Conservation (phyloP, 2,329 filamentous ascomycete genomes). For the Anthostomella pinea region DNA sequence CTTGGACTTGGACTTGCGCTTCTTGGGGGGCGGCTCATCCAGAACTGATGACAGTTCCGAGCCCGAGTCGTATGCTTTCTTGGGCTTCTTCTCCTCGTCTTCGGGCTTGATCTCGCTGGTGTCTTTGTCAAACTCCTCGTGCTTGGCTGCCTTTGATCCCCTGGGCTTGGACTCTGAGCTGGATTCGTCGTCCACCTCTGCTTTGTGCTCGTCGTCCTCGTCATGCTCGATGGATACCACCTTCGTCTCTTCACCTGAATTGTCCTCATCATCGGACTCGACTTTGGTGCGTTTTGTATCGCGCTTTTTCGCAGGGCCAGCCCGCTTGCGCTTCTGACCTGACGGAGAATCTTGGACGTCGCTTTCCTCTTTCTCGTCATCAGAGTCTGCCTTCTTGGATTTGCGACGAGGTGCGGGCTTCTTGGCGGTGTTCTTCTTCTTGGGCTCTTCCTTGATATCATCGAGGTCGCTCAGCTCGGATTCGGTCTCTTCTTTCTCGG, state of each 20-base stretch:
- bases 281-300: conserved; percentile 21
- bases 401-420: conserved; percentile 22
- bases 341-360: conserved; percentile 16
- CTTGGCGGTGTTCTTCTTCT: conserved; percentile 22
- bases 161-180: conserved; percentile 5
- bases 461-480: conserved; percentile 28
- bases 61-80: conserved; percentile 23
- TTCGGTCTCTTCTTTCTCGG: conserved; percentile 25
- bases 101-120: conserved; percentile 43
- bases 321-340: conserved; percentile 25
- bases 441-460: too few species aligned
- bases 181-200: conserved; percentile 10
- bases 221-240: conserved; percentile 3
- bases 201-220: conserved; percentile 13
- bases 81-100: conserved; percentile 18
- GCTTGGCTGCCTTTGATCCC: conserved; percentile 31
- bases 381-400: conserved; percentile 26
- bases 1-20: conserved; percentile 53
- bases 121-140: conserved; percentile 32
- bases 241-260: conserved; percentile 14
- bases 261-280: conserved; percentile 26
- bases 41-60: conserved; percentile 70
- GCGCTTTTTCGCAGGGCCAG: conserved; percentile 17
- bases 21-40: conserved; percentile 63
- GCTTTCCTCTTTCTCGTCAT: conserved; percentile 29